Evolutionary conservation across 345 rosid genomes (phyloP), one percentile per base, ranked within the genome.

Genomic region (Gynandropsis gynandra): DNA sequence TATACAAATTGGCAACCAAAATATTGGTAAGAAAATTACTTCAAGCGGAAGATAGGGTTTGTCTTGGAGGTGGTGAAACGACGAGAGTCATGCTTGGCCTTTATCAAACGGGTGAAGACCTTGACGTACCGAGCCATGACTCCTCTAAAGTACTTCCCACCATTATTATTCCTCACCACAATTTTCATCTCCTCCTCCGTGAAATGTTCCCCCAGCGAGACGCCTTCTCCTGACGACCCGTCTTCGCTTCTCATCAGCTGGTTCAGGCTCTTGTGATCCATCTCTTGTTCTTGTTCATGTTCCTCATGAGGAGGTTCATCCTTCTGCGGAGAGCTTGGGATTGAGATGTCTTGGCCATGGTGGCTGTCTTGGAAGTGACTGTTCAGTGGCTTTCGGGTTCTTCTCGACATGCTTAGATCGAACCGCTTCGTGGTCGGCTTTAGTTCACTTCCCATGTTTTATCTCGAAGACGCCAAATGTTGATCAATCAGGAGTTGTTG

Each of bases 341-440:
- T 52, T n/a, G 47, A 43, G 44, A 58, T 18, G 9, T 20, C 60
- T 21, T 47, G 58, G 16, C n/a, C n/a, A n/a, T 52, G 60, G 46
- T 58, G 64, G 19, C 16, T 45, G 8, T 65, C 60, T 14, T 24
- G 58, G 64, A 52, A 27, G 70, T 58, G 51, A 53, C 60, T 53
- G 24, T 64, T 58, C 58, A 56, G 14, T 41, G 94, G 75, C 71
- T 79, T 84, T 58, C 89, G 77, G 52, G 94, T 84, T 74, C 94
- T 77, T 66, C 54, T 81, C 4, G 89, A 84, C 89, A 77, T 73
- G 62, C 63, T 66, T 50, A 81, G 74, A 66, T 84, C 94, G 27
- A 65, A 77, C 39, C 50, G 69, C 33, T 50, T 78, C 57, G 73
- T 77, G 7, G 66, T 55, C 11, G 47, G 50, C 55, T 55, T 49